Evolutionary conservation across 2,329 filamentous ascomycete species (phyloP).

Genomic region (Penicillium fuscoglaucum): DNA sequence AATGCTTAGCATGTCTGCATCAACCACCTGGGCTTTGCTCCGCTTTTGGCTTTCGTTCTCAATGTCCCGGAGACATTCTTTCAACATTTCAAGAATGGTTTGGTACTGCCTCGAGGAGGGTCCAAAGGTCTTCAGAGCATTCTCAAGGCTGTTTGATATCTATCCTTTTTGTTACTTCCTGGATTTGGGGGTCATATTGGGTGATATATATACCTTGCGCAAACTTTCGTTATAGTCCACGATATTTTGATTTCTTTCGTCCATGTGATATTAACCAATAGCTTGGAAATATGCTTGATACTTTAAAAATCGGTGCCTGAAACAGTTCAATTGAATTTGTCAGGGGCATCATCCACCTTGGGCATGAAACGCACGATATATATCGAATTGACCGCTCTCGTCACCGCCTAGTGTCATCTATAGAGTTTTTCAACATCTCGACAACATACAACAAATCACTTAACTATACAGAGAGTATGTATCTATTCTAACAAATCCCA

Average conservation of each 20-base stretch:
- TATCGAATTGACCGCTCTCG: not conserved
- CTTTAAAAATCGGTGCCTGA: not conserved
- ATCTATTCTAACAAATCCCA: not conserved
- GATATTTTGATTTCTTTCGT: not conserved
- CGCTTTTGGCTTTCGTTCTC: slow-evolving; percentile 18
- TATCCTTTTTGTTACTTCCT: slow-evolving; percentile 16
- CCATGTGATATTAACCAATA: not conserved
- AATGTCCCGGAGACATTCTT: slow-evolving; percentile 34
- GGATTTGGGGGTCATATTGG: not conserved
- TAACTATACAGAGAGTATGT: no score
- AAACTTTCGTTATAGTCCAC: slow-evolving; percentile 22
- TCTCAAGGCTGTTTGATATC: slow-evolving; percentile 46
- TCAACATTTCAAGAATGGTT: slow-evolving; percentile 38
- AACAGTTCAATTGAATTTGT: not conserved
- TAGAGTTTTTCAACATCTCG: no score
- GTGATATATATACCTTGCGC: slow-evolving; percentile 19
- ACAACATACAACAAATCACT: no score
- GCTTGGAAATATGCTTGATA: not conserved
- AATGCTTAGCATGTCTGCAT: slow-evolving; percentile 34
- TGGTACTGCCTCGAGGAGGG: slow-evolving; percentile 40
- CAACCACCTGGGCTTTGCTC: slow-evolving; percentile 16
- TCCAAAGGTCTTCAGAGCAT: slow-evolving; percentile 43
- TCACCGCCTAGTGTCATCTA: not conserved
- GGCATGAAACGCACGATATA: not conserved
- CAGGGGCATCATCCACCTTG: not conserved